Percentiles rank a stretch among this genome's conserved stretches.
These are phyloP conservation scores for Ganoderma leucocontextum DNA, from an alignment of 1,284 basidiomycete species.

Conservation along the genomic window DNA sequence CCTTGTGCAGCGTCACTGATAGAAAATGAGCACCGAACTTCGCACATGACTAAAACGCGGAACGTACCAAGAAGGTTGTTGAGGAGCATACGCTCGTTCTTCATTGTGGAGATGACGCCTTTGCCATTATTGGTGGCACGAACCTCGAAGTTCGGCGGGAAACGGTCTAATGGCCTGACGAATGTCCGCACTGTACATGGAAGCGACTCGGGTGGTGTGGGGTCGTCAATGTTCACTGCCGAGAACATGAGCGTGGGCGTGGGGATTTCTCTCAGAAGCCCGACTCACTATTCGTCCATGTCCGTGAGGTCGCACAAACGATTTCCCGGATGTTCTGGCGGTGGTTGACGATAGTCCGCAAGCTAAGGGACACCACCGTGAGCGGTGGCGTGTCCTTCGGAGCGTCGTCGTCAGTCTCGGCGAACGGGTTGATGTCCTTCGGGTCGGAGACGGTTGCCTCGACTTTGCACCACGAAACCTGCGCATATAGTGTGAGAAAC, in stretches of 20 bases:
- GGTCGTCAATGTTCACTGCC: slow-evolving; percentile 87
- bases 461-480: slow-evolving; percentile 96
- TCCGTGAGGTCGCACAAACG: slow-evolving; percentile 85
- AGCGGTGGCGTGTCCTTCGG: slow-evolving; percentile 90
- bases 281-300: slow-evolving; percentile 87
- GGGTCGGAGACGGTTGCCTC: slow-evolving; percentile 89
- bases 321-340: slow-evolving; percentile 94
- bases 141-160: slow-evolving; percentile 87
- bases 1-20: slow-evolving; percentile 81
- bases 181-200: slow-evolving; percentile 88
- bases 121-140: slow-evolving; percentile 69
- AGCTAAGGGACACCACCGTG: slow-evolving; percentile 89
- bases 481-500: slow-evolving; percentile 8
- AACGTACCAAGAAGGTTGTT: slow-evolving; percentile 77
- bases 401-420: slow-evolving; percentile 75
- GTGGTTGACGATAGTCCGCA: slow-evolving; percentile 95
- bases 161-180: slow-evolving; percentile 92
- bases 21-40: slow-evolving; percentile 14
- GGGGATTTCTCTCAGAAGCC: not conserved
- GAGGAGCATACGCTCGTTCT: slow-evolving; percentile 88
- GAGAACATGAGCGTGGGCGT: not conserved
- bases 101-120: slow-evolving; percentile 80
- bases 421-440: slow-evolving; percentile 88
- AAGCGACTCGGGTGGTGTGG: slow-evolving; percentile 87
- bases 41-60: not conserved